These are phyloP conservation scores for Backusella tuberculispora DNA, from an alignment of 192 early-diverging fungal genomes.

Conservation along the genomic window DNA sequence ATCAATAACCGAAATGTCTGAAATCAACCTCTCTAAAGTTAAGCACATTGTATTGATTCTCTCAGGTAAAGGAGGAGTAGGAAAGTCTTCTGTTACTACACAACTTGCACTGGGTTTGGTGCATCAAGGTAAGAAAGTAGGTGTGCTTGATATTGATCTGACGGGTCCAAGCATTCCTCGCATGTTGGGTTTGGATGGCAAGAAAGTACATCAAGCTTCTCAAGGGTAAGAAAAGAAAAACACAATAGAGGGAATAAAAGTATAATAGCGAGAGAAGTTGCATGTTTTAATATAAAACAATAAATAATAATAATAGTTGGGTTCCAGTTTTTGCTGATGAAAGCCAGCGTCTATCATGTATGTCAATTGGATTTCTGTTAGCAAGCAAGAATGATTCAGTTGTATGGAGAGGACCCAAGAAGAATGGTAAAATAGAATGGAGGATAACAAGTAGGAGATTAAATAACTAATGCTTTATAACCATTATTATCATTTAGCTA, in stretches of 20 bases:
- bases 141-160: slow-evolving; percentile 96
- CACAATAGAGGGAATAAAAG: background rate
- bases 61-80: slow-evolving; percentile 98
- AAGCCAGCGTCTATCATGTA: slow-evolving; percentile 75
- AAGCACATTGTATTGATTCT: slow-evolving; percentile 92
- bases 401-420: slow-evolving; percentile 98
- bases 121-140: slow-evolving; percentile 72
- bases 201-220: slow-evolving; percentile 88
- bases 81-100: slow-evolving; percentile 91
- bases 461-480: slow-evolving; percentile 3
- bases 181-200: slow-evolving; percentile 91
- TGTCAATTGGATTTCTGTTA: slow-evolving; percentile 97
- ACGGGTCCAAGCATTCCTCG: slow-evolving; percentile 95
- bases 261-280: background rate
- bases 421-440: slow-evolving; percentile 69
- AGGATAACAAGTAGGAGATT: background rate
- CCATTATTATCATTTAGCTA: slow-evolving; percentile 54
- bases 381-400: slow-evolving; percentile 89
- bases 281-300: background rate
- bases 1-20: slow-evolving; percentile 19
- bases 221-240: slow-evolving; percentile 64
- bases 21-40: slow-evolving; percentile 32
- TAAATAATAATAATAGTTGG: slow-evolving; percentile 53
- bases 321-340: slow-evolving; percentile 77
- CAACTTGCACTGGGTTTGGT: slow-evolving; percentile 77